Evolutionary conservation across 2,329 filamentous ascomycete genomes (phyloP), one percentile per base, ranked within the genome.

Genomic region (Monilinia vaccinii-corymbosi): DNA sequence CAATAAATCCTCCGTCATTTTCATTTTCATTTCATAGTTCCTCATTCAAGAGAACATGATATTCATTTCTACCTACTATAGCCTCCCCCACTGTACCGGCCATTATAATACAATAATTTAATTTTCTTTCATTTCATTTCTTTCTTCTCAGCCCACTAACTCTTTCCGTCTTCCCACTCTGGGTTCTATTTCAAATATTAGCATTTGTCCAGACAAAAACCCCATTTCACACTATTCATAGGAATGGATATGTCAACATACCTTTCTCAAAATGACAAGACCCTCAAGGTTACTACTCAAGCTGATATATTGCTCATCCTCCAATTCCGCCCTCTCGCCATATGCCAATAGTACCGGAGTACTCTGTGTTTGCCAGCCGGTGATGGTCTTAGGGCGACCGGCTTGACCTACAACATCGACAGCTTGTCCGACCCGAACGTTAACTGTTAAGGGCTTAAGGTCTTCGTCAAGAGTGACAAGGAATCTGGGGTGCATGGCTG

Each of bases 361-460:
- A 78, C 90, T 97, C 79, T 99, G 94, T 66, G 94, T 99, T 77
- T 99, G 94, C 94, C 94, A 99, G 57, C 94, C 94, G 11, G 94
- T 99, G 70, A 99, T 99, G 2, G 94, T 99, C 86, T 99, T 97
- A 67, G 94, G 94, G 64, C 93, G 84, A 73, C 94, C 94, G 14
- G 95, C 94, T 75, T 97, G 94, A 56, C 94, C 95, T 45, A 99
- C 94, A 46, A 99, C 92, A 73, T 99, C 94, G 23, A 99, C 95
- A 18, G 95, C 94, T 77, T 99, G 95, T 74, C 94, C 94, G 48
- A 99, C 93, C 36, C 94, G 88, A 18, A 99, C 94, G 69, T 97
- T 97, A 71, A 97, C 92, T 57, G 90, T 93, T 64, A 99, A 78
- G 5, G 94, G 94, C 76, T 96, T 88, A 59, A 99, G 82, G 64